phyloP scores from a whole-genome alignment of 352 stramenopile genomes.

The Phytophthora chlamydospora region DNA sequence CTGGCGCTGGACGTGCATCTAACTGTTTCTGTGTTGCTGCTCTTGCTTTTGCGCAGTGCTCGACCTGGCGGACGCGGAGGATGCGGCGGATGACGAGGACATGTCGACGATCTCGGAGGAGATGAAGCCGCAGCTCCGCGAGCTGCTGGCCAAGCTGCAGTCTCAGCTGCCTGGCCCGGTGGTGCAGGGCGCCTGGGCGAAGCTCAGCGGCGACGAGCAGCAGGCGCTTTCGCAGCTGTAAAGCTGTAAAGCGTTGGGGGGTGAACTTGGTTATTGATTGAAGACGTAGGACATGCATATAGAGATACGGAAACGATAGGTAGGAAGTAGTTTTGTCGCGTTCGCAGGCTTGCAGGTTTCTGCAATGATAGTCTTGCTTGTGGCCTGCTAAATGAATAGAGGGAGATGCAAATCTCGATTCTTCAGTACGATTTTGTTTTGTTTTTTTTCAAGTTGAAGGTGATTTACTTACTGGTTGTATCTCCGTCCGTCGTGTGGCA shows the following conservation, averaged over 20 bases:
- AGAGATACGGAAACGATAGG: conserved; percentile 36
- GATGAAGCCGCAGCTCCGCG: conserved; percentile 59
- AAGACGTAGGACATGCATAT: conserved; percentile 37
- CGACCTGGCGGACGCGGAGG: conserved; percentile 61
- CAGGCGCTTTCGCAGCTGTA: conserved; percentile 71
- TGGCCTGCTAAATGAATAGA: conserved; percentile 31
- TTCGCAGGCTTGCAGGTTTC: conserved; percentile 10
- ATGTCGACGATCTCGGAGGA: conserved; percentile 73
- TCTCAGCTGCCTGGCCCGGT: conserved; percentile 61
- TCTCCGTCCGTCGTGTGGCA: conserved; percentile 2
- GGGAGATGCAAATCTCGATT: conserved; percentile 13
- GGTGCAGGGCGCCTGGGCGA: conserved; percentile 72
- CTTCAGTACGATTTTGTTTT: conserved; percentile 3
- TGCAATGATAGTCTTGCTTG: conserved; percentile 5
- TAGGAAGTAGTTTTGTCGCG: conserved; percentile 37
- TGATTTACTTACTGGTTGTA: conserved; percentile 19
- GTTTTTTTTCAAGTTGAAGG: conserved; percentile 19
- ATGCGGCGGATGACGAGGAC: conserved; percentile 71
- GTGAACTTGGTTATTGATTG: conserved; percentile 32
- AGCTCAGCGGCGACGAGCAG: conserved; percentile 75
- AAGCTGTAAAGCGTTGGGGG: conserved; percentile 5
- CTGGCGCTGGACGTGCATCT: conserved; percentile 11
- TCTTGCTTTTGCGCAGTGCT: conserved; percentile 49
- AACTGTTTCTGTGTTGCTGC: conserved; percentile 19
- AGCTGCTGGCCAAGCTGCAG: conserved; percentile 71